Evolutionary conservation across 1,284 basidiomycete genomes (phyloP).

Genomic region (Agaricales sp.): DNA sequence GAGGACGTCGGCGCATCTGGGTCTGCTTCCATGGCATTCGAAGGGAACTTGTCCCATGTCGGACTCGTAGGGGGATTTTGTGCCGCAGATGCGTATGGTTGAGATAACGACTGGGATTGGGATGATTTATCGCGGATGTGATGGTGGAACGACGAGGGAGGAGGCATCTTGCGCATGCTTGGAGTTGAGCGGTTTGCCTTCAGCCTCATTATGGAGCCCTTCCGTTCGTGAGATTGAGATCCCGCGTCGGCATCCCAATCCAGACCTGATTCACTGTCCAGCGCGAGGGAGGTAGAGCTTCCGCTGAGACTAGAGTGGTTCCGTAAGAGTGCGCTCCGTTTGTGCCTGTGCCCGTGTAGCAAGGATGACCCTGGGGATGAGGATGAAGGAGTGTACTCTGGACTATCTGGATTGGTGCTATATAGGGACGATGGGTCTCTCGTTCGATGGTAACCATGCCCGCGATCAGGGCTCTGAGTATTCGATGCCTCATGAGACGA

Average conservation of each 20-base stretch:
- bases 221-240: not conserved
- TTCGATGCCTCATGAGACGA: not conserved
- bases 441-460: not conserved
- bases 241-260: not conserved
- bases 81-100: not conserved
- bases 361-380: too few relatives aligned
- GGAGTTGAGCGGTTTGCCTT: not conserved
- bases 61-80: not conserved
- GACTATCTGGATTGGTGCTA: too few relatives aligned
- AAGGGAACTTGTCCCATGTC: not conserved
- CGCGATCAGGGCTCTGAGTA: not conserved
- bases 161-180: conserved; percentile 9
- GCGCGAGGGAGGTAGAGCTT: not conserved
- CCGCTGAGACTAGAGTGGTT: not conserved
- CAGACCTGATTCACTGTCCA: not conserved
- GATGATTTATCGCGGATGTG: not conserved
- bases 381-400: too few relatives aligned
- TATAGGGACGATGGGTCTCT: too few relatives aligned
- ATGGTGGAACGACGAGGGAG: conserved; percentile 19
- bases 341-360: too few relatives aligned
- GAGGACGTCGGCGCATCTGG: conserved; percentile 47
- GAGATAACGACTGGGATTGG: conserved; percentile 15
- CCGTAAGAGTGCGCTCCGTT: not conserved
- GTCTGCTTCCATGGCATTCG: too few relatives aligned
- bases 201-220: not conserved